Percentiles rank a stretch among this genome's conserved stretches.
Evolutionary conservation across 1,139 yeast species (phyloP).

Genomic region (Wickerhamiella pararugosa): DNA sequence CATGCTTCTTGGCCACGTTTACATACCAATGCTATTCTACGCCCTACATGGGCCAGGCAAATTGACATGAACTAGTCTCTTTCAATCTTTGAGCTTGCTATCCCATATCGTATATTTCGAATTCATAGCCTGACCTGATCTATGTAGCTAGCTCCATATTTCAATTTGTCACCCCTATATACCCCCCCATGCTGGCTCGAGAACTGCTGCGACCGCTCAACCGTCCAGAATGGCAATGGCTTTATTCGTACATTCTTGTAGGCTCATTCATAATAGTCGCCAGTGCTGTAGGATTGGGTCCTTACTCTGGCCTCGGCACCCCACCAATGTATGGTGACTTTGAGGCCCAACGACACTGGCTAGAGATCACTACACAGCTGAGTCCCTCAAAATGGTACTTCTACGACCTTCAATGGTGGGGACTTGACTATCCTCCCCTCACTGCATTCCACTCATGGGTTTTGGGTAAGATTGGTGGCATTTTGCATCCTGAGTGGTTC

Average conservation of each 20-base stretch:
- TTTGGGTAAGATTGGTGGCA: constrained; percentile 54
- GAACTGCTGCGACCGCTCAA: too few species aligned
- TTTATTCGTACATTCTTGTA: constrained; percentile 63
- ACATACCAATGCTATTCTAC: too few species aligned
- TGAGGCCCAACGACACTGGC: constrained; percentile 98
- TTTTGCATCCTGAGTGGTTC: constrained; percentile 58
- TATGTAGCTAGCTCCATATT: too few species aligned
- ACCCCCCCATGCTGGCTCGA: too few species aligned
- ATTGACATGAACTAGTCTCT: too few species aligned
- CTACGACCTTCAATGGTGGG: constrained; percentile 88
- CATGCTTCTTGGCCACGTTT: background rate
- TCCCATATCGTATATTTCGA: too few species aligned
- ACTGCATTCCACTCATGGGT: constrained; percentile 88
- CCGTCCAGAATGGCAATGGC: constrained; percentile 43
- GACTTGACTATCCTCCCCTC: constrained; percentile 91
- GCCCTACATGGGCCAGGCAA: too few species aligned
- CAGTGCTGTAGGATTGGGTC: constrained; percentile 78
- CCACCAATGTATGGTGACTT: constrained; percentile 89
- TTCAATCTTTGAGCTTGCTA: too few species aligned
- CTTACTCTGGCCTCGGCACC: constrained; percentile 48
- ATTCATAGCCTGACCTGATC: too few species aligned
- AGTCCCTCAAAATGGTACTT: constrained; percentile 75
- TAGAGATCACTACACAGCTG: constrained; percentile 70
- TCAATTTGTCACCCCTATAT: too few species aligned
- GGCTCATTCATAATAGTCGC: constrained; percentile 62